Percentiles rank a stretch among this genome's conserved stretches.
These are phyloP conservation scores for Penicillium daleae DNA, from an alignment of 495 filamentous ascomycete genomes.

Conservation along the genomic window DNA sequence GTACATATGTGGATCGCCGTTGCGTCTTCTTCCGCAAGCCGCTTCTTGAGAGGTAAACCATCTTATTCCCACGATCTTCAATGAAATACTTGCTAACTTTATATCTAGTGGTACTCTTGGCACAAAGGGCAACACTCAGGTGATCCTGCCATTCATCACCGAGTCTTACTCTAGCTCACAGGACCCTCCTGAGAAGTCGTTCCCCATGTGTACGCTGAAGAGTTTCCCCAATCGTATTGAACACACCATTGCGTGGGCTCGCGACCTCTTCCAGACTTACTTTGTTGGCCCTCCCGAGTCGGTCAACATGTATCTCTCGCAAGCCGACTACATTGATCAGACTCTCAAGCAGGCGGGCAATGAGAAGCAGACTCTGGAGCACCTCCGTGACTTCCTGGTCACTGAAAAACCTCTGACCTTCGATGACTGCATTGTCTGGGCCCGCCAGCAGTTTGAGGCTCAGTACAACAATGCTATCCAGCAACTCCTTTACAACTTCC, in stretches of 20 bases:
- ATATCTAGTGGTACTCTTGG: constrained; percentile 82
- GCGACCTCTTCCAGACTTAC: constrained; percentile 90
- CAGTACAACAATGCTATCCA: constrained; percentile 98
- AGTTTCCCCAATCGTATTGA: constrained; percentile 99
- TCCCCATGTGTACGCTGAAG: constrained; percentile 97
- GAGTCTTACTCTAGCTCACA: constrained; percentile 99
- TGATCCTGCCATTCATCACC: constrained; percentile 85
- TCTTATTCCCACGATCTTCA: not conserved
- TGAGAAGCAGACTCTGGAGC: constrained; percentile 93
- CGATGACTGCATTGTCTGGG: constrained; percentile 96
- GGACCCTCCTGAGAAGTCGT: constrained; percentile 97
- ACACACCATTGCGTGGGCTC: constrained; percentile 98
- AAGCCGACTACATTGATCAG: constrained; percentile 87
- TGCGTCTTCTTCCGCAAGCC: constrained; percentile 99
- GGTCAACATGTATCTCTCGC: constrained; percentile 90
- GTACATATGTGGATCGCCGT: constrained; percentile 95
- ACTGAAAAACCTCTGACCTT: constrained; percentile 90
- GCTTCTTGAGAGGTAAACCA: constrained; percentile 69
- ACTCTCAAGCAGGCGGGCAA: constrained; percentile 94
- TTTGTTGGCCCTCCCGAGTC: constrained; percentile 94
- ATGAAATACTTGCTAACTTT: not conserved
- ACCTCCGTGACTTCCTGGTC: constrained; percentile 87
- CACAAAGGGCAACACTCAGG: constrained; percentile 98
- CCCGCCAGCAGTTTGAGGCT: constrained; percentile 88
- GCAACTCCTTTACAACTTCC: constrained; percentile 97